Evolutionary conservation across 768 basidiomycete genomes (phyloP), one percentile per base, ranked within the genome.

Genomic region (Gyrodon lividus): DNA sequence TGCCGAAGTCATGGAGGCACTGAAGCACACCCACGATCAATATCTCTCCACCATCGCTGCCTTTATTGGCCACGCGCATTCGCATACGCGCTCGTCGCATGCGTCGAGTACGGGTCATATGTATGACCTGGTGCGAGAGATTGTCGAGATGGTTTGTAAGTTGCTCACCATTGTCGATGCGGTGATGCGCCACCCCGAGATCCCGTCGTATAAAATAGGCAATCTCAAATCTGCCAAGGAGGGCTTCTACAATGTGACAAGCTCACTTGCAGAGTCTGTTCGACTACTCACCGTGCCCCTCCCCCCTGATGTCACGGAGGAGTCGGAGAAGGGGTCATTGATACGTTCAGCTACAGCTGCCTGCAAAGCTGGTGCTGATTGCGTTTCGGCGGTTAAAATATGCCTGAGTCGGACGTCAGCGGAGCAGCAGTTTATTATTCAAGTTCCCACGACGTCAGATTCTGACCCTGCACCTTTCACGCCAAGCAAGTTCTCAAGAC

Each of bases 31-130:
- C 13, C 93, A 97, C 65, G 94, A 97, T 64, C 82, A 87, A 43
- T 89, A 95, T 61, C 76, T 98, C 10, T 96, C 92, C 5, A 90
- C 92, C 17, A 92, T 97, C 63, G 95, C 97, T 19, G 96, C 95
- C 6, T 94, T 99, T 68, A 97, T 99, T 60, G 96, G 95, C 1
- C 94, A 98, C 65, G 90, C 93, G 1, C 96, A 98, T 62, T 90
- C 91, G 14, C 91, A 98, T 74, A 86, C 90, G 19, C 85, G 91
- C 40, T 77, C 82, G 35, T 91, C 91, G 24, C 95, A 98, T 69
- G 92, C 96, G 0, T 91, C 92, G 5, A 92, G 87, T 54, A 95
- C 93, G 14, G 95, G 92, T 1, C 89, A 93, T 59, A 78, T 98
- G 69, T 94, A 97, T 64, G 94, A 98, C 59, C 82, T 98, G 47